Base-by-base conservation (phyloP, 352 stramenopile species). In the Globisporangium irregulare region DNA sequence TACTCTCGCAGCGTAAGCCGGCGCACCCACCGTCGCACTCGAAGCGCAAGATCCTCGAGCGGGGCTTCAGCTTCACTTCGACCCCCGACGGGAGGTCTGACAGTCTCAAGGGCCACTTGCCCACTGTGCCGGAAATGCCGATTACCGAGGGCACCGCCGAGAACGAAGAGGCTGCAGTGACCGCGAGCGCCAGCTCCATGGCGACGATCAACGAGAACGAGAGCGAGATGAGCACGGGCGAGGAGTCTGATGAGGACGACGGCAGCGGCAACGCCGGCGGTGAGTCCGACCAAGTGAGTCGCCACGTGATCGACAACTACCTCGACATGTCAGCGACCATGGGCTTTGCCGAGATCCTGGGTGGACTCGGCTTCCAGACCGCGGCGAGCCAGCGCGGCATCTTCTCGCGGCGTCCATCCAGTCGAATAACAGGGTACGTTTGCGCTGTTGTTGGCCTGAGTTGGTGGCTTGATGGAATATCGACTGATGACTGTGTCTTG, bases 261-360 rank as follows among this genome's bases (percentile, higher is more conserved):
- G 58, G 67, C n/a, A 64, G 51, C 43, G 63, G 56, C 10, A 60
- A 53, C 27, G 25, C 25, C 8, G 73, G 71, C 43, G 66, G 50
- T 53, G 63, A 54, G 22, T 79, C 78, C 4, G 76, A 87, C 48
- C 68, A 84, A 27, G 82, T 87, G 51, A 92, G 84, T 74, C 84
- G 82, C 36, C 82, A 92, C 36, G 87, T 79, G 22, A 94, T 94
- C 57, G 87, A 93, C 68, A 94, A 94, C 73, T 94, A 92, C 63
- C 71, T 94, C 48, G 83, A 94, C 57, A 93, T 94, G 83, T 93
- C 85, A 2, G 78, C 87, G 18, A 91, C 80, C 38, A 81, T 90
- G 64, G 81, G 82, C 59, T 74, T 94, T 8, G 89, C 78, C 0
- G 82, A 93, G 59, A 84, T 93, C 53, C 53, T 91, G 15, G 81